A percentile compares a stretch with the other conserved stretches of the same genome.
Conservation (phyloP, 2,329 filamentous ascomycete species). For the Bipolaris victoriae region DNA sequence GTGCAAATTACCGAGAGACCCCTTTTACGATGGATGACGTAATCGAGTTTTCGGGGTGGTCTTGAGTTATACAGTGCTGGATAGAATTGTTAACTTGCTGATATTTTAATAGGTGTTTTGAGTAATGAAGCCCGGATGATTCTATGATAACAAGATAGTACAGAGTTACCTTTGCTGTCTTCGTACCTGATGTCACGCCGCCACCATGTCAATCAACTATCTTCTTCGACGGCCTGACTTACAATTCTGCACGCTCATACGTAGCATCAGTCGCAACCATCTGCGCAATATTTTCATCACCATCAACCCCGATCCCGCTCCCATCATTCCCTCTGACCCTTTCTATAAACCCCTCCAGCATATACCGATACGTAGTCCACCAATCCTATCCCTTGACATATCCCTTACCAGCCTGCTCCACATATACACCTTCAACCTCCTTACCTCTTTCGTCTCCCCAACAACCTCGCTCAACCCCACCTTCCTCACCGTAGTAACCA, state of each 20-base stretch:
- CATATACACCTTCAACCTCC: slow-evolving; percentile 29
- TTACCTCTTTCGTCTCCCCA: slow-evolving; percentile 13
- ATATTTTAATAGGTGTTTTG: too few species aligned
- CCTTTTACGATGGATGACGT: too few species aligned
- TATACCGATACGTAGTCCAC: slow-evolving; percentile 47
- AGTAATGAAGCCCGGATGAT: too few species aligned
- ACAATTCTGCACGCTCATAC: slow-evolving; percentile 41
- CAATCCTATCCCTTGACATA: slow-evolving; percentile 29
- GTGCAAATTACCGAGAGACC: too few species aligned
- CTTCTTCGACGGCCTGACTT: slow-evolving; percentile 28
- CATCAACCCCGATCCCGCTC: slow-evolving; percentile 35
- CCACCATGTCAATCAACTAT: slow-evolving; percentile 5
- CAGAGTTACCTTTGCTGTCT: not conserved
- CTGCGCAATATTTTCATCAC: slow-evolving; percentile 44
- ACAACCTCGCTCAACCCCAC: slow-evolving; percentile 11
- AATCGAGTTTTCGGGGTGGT: too few species aligned
- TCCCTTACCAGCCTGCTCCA: slow-evolving; percentile 39
- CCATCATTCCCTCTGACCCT: slow-evolving; percentile 36
- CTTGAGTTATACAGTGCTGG: too few species aligned
- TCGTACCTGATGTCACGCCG: not conserved
- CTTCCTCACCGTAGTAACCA: slow-evolving; percentile 5
- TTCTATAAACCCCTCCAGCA: slow-evolving; percentile 48
- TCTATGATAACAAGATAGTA: too few species aligned
- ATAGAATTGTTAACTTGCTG: too few species aligned
- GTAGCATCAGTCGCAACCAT: slow-evolving; percentile 47